A percentile compares a stretch with the other conserved stretches of the same genome.
Conservation (phyloP, 371 early-diverging fungal species). For the Syncephalastrum contaminatum region DNA sequence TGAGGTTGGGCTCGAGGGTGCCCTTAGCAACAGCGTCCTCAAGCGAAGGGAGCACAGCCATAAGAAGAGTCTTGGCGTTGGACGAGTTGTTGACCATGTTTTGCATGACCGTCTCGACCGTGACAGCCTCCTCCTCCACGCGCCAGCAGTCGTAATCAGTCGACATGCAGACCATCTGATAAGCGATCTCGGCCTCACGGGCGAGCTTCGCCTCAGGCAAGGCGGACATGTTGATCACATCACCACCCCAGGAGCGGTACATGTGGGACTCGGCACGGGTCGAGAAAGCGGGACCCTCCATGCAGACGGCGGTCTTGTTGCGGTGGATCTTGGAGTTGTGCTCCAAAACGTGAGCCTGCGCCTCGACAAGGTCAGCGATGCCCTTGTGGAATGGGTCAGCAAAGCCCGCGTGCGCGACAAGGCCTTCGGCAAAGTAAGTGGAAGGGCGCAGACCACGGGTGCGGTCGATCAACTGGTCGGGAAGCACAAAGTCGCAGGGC, state of each 20-base stretch:
- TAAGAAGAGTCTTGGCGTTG: slow-evolving; percentile 82
- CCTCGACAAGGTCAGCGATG: slow-evolving; percentile 72
- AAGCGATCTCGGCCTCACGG: slow-evolving; percentile 96
- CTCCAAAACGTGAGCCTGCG: slow-evolving; percentile 47
- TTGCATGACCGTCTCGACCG: slow-evolving; percentile 89
- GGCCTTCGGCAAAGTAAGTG: slow-evolving; percentile 91
- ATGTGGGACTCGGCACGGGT: slow-evolving; percentile 96
- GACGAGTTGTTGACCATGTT: slow-evolving; percentile 84
- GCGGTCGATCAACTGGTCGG: slow-evolving; percentile 93
- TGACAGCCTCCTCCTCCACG: slow-evolving; percentile 78
- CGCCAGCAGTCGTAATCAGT: slow-evolving; percentile 99
- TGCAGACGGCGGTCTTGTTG: slow-evolving; percentile 88
- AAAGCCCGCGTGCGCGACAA: slow-evolving; percentile 89
- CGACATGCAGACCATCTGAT: slow-evolving; percentile 98
- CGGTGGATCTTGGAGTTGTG: slow-evolving; percentile 62
- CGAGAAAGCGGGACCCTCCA: slow-evolving; percentile 98
- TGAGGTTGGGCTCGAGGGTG: slow-evolving; percentile 47
- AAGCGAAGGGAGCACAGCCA: slow-evolving; percentile 77
- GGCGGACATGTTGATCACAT: slow-evolving; percentile 96
- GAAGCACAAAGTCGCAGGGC: slow-evolving; percentile 93
- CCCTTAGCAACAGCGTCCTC: slow-evolving; percentile 59
- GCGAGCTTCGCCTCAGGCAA: slow-evolving; percentile 97
- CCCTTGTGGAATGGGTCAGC: slow-evolving; percentile 92
- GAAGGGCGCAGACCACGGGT: slow-evolving; percentile 87
- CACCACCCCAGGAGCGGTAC: slow-evolving; percentile 92